Evolutionary conservation across 2,329 filamentous ascomycete genomes (phyloP).

Genomic region (Penicillium crustosum): DNA sequence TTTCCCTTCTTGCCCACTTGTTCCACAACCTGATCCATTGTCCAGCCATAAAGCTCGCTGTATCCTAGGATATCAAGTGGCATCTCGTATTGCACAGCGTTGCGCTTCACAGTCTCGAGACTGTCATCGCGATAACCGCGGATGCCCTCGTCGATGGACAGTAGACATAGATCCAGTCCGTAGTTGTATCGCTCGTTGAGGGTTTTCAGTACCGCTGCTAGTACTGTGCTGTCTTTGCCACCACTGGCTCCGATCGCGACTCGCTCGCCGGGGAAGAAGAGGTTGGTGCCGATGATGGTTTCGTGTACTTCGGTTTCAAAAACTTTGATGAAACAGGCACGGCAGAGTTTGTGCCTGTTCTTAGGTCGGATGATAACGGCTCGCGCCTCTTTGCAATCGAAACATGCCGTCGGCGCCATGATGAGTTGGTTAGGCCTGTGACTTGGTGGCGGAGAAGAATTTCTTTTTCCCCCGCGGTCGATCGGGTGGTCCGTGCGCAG

Average conservation of each 20-base stretch:
- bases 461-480: slow-evolving; percentile 20
- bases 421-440: slow-evolving; percentile 5
- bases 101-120: slow-evolving; percentile 92
- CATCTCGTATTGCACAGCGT: slow-evolving; percentile 88
- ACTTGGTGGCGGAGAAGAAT: slow-evolving; percentile 22
- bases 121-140: slow-evolving; percentile 96
- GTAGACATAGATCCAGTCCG: slow-evolving; percentile 76
- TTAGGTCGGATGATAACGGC: slow-evolving; percentile 92
- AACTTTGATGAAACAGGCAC: slow-evolving; percentile 76
- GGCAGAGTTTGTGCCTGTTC: slow-evolving; percentile 91
- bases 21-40: slow-evolving; percentile 97
- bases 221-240: slow-evolving; percentile 94
- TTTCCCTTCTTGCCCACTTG: slow-evolving; percentile 97
- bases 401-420: slow-evolving; percentile 78
- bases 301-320: slow-evolving; percentile 95
- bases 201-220: slow-evolving; percentile 91
- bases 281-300: slow-evolving; percentile 76
- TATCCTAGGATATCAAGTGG: slow-evolving; percentile 90
- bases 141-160: slow-evolving; percentile 97
- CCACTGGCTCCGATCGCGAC: slow-evolving; percentile 95
- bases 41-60: slow-evolving; percentile 93
- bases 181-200: slow-evolving; percentile 89
- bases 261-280: slow-evolving; percentile 80
- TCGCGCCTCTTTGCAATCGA: slow-evolving; percentile 70
- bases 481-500: neutral